Evolutionary conservation across 2,329 filamentous ascomycete genomes (phyloP).

Genomic region (Cladorrhinum sp.): DNA sequence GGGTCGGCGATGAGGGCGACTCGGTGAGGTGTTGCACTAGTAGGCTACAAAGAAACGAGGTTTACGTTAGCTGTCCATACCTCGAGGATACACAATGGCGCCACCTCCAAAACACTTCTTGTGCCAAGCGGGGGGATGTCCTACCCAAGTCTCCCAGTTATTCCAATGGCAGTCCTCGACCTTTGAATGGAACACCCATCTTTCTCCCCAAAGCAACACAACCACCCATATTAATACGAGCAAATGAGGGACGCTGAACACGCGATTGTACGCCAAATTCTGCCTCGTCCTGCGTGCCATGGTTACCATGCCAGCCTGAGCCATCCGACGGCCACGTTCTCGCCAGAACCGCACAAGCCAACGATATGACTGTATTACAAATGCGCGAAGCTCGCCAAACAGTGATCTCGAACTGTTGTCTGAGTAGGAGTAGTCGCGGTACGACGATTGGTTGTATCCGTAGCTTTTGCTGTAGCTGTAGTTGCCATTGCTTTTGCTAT

Average conservation of each 20-base stretch:
- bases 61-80: constrained; percentile 16
- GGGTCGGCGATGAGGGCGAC: constrained; percentile 85
- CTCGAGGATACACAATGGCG: not conserved
- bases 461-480: constrained; percentile 6
- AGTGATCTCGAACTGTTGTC: constrained; percentile 32
- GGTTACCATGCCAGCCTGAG: constrained; percentile 32
- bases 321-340: constrained; percentile 40
- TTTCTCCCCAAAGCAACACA: constrained; percentile 80
- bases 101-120: not conserved
- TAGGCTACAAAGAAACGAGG: constrained; percentile 55
- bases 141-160: constrained; percentile 90
- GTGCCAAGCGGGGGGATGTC: constrained; percentile 26
- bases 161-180: constrained; percentile 76
- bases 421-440: constrained; percentile 30
- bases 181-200: constrained; percentile 68
- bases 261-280: constrained; percentile 50
- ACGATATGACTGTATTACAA: constrained; percentile 29
- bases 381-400: constrained; percentile 37
- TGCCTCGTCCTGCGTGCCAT: constrained; percentile 35
- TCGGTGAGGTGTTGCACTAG: constrained; percentile 75
- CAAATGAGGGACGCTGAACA: constrained; percentile 63
- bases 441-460: constrained; percentile 22
- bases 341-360: constrained; percentile 41
- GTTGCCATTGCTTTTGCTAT: constrained; percentile 34
- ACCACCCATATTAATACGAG: constrained; percentile 73